Base-by-base conservation (phyloP, 768 basidiomycete species). In the Boletus vermiculosoides region DNA sequence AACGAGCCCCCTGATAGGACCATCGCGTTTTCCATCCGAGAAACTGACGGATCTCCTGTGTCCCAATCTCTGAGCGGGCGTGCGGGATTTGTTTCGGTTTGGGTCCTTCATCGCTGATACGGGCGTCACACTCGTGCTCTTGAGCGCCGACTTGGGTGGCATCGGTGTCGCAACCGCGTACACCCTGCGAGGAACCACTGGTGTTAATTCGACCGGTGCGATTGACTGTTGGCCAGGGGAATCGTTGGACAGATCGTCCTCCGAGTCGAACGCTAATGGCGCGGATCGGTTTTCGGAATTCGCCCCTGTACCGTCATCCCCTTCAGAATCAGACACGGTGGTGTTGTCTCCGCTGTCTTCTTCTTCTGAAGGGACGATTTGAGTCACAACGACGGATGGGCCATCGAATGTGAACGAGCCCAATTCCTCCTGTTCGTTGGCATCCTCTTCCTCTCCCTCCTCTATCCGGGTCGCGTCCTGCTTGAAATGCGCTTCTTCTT, bases 11-110 rank as follows among this genome's bases (percentile, higher is more conserved):
- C 77, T 77, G 45, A 97, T 97, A n/a, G 91, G 93, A 2, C 96
- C 95, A 33, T 89, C 87, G 58, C 82, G 82, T 68, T 86, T 89
- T 6, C 97, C 97, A 68, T 99, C 97, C 25, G 94, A 97, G 75
- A 99, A 99, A 71, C 93, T 96, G 55, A 99, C 96, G 42, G 90
- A 93, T 39, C 93, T 81, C n/a, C 86, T 83, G 62, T 87, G 84
- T 13, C 74, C 72, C 16, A 72, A 61, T 51, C 67, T 74, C 47
- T 76, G 77, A 39, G 78, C 71, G n/a, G 86, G 88, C 18, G 83
- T 89, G 57, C 77, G 77, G 61, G 81, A 73, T 49, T 74, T 75
- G n/a, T 72, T 66, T 31, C 78, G 77, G 64, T 67, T 79, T 22
- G 78, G 70, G 63, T 81, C 79, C 65, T 83, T 85, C 71, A 88